phyloP scores from a whole-genome alignment of 1,284 basidiomycete genomes.

The Vanrija pseudolonga region DNA sequence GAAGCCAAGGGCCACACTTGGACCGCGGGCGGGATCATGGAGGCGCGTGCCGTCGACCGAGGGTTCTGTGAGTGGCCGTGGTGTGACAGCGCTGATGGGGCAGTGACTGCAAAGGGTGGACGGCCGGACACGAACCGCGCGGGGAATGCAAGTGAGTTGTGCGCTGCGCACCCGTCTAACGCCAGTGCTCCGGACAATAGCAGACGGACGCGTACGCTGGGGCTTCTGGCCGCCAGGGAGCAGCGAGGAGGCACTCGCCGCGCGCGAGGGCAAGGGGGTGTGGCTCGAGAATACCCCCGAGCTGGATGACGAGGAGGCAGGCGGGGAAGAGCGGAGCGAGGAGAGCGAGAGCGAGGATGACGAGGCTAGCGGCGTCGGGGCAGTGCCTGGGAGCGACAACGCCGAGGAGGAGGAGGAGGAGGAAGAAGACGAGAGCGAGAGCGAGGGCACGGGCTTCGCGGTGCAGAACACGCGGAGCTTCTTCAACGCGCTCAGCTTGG shows the following conservation, averaged over 20 bases:
- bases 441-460: conserved; percentile 4
- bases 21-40: conserved; percentile 64
- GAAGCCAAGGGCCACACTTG: conserved; percentile 19
- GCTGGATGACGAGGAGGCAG: conserved; percentile 11
- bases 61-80: conserved; percentile 55
- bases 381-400: conserved; percentile 11
- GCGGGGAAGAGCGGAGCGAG: conserved; percentile 4
- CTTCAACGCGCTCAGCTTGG: conserved; percentile 45
- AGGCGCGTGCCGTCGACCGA: conserved; percentile 68
- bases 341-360: conserved; percentile 10
- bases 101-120: conserved; percentile 80
- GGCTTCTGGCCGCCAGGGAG: conserved; percentile 67
- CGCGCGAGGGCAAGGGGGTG: conserved; percentile 28
- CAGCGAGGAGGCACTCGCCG: conserved; percentile 52
- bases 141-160: conserved; percentile 73
- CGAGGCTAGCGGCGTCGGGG: conserved; percentile 24
- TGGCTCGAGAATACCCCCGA: conserved; percentile 29
- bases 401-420: conserved; percentile 23
- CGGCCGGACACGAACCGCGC: conserved; percentile 81
- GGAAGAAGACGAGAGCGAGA: conserved; percentile 20
- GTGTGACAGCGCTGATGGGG: conserved; percentile 3
- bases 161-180: conserved; percentile 5
- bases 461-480: conserved; percentile 28
- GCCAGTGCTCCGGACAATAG: conserved; percentile 69
- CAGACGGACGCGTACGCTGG: conserved; percentile 76